phyloP scores from a whole-genome alignment of 257 asterid species.

The Forsythia suspensa region DNA sequence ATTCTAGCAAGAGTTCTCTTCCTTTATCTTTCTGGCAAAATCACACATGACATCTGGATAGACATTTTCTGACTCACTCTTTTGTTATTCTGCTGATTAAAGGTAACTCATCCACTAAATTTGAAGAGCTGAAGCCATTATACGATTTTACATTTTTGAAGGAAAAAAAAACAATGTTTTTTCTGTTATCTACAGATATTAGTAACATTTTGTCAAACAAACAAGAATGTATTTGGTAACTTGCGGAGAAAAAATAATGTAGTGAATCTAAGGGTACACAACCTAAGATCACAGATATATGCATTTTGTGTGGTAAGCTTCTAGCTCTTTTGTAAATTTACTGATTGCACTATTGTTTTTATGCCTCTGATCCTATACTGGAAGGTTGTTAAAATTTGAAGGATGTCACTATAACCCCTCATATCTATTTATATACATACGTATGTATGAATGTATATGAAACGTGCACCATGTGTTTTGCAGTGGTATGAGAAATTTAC shows the following conservation, averaged over 20 bases:
- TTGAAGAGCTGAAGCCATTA: neutral
- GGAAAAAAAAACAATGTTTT: no score
- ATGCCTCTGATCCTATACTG: slow-evolving; percentile 5
- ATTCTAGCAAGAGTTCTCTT: slow-evolving; percentile 4
- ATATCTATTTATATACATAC: neutral
- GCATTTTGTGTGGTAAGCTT: neutral
- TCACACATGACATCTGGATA: neutral
- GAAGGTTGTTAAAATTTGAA: neutral
- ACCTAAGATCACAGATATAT: neutral
- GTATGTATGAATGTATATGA: no score
- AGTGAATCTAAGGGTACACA: neutral
- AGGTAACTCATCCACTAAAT: neutral
- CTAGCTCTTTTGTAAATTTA: neutral
- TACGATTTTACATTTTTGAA: neutral
- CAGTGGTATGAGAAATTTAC: slow-evolving; percentile 97
- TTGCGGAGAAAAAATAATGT: neutral
- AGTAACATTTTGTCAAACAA: no score
- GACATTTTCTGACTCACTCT: neutral
- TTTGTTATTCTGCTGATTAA: neutral
- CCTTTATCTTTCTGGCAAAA: neutral
- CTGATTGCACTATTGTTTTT: neutral
- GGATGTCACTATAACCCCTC: neutral
- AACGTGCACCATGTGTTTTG: slow-evolving; percentile 16
- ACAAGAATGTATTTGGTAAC: no score
- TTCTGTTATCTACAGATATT: no score